Conservation (phyloP, 2,329 filamentous ascomycete genomes). For the Mycosphaerella sp. region DNA sequence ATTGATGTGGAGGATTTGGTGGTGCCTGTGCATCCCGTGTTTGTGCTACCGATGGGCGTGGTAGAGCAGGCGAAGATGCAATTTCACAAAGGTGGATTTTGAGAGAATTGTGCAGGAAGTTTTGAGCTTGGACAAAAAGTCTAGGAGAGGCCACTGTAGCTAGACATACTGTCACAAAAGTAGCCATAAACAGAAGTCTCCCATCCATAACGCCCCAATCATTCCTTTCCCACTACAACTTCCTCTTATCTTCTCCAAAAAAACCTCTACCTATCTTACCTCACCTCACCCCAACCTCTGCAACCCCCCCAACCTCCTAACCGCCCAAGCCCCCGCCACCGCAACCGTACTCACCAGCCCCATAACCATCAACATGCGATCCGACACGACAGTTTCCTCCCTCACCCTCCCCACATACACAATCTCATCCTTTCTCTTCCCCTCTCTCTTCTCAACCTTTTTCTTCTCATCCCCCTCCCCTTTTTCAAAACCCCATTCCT, state of each 20-base stretch:
- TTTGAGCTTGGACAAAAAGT: too few relatives aligned
- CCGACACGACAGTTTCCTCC: constrained; percentile 42
- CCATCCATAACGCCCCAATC: too few relatives aligned
- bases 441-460: constrained; percentile 1
- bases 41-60: constrained; percentile 67
- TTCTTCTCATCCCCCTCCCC: constrained; percentile 30
- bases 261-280: background rate
- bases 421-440: background rate
- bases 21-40: constrained; percentile 70
- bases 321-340: constrained; percentile 33
- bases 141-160: too few relatives aligned
- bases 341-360: constrained; percentile 35
- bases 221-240: too few relatives aligned
- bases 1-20: constrained; percentile 68
- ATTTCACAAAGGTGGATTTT: constrained; percentile 22
- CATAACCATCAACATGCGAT: constrained; percentile 34
- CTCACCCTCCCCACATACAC: constrained; percentile 38
- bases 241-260: too few relatives aligned
- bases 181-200: too few relatives aligned
- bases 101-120: background rate
- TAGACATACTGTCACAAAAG: too few relatives aligned
- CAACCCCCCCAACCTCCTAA: constrained; percentile 42
- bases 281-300: constrained; percentile 13
- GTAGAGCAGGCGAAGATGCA: constrained; percentile 44
- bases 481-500: too few relatives aligned